Conservation (phyloP, 768 basidiomycete genomes). For the Coprinellus micaceus region DNA sequence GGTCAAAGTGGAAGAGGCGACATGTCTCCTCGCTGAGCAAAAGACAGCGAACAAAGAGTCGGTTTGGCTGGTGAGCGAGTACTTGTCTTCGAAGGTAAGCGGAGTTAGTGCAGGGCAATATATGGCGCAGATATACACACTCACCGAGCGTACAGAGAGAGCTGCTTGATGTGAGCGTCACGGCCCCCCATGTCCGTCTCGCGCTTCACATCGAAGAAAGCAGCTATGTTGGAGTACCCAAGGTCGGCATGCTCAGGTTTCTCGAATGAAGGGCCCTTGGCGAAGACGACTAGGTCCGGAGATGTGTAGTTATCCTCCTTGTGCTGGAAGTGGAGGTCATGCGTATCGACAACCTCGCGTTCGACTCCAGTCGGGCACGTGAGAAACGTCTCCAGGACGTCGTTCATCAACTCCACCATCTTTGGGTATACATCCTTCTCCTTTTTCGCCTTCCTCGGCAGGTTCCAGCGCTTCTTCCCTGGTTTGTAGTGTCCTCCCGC, state of each 20-base stretch:
- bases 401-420: no score
- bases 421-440: no score
- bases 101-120: not conserved
- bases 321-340: not conserved
- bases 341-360: not conserved
- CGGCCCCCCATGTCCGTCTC: not conserved
- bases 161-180: not conserved
- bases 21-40: not conserved
- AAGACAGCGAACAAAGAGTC: not conserved
- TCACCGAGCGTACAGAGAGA: not conserved
- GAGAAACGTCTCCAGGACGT: no score
- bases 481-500: no score
- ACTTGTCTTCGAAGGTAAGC: not conserved
- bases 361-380: no score
- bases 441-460: no score
- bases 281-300: not conserved
- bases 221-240: not conserved
- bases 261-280: not conserved
- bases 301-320: not conserved
- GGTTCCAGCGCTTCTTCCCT: no score
- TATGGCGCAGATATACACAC: not conserved
- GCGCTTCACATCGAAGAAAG: not conserved
- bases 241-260: not conserved
- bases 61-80: constrained; percentile 1
- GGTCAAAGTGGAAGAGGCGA: constrained; percentile 2